Evolutionary conservation across 2,329 filamentous ascomycete species (phyloP).

Genomic region (Ophiostoma fasciatum): DNA sequence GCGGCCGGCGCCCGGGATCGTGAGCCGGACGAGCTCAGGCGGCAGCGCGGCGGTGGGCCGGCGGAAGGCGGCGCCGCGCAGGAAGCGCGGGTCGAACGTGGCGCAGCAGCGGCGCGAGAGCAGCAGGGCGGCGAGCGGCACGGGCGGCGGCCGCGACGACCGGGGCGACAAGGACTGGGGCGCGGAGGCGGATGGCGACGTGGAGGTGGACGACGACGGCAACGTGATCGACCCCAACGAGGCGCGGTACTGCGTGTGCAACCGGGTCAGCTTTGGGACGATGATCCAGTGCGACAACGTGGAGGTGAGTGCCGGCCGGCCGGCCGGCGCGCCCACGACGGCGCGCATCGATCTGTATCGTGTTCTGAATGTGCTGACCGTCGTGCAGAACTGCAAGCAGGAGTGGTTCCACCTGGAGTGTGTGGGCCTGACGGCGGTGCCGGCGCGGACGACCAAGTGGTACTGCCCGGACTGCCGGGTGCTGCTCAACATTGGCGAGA

Average conservation of each 20-base stretch:
- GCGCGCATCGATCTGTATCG: too few relatives aligned
- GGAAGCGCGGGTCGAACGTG: slow-evolving; percentile 34
- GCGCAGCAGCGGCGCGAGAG: slow-evolving; percentile 23
- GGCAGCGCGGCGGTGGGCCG: slow-evolving; percentile 55
- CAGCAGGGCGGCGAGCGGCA: slow-evolving; percentile 24
- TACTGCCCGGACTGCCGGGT: slow-evolving; percentile 66
- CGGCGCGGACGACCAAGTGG: slow-evolving; percentile 64
- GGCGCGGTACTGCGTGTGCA: slow-evolving; percentile 63
- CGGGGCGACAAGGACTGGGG: slow-evolving; percentile 20
- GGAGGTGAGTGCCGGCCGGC: slow-evolving; percentile 54
- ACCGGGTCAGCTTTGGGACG: slow-evolving; percentile 63
- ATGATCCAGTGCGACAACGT: slow-evolving; percentile 77
- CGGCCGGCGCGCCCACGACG: too few relatives aligned
- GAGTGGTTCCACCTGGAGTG: slow-evolving; percentile 80
- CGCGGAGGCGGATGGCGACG: slow-evolving; percentile 32
- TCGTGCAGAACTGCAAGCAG: slow-evolving; percentile 49
- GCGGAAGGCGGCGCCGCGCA: slow-evolving; percentile 53
- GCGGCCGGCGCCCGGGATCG: slow-evolving; percentile 56
- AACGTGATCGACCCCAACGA: slow-evolving; percentile 62
- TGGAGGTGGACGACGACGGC: slow-evolving; percentile 52
- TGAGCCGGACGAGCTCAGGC: slow-evolving; percentile 46
- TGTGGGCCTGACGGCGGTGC: slow-evolving; percentile 52
- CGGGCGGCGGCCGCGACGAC: slow-evolving; percentile 15
- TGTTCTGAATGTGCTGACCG: too few relatives aligned
- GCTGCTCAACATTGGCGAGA: slow-evolving; percentile 46